Conservation (phyloP, 306 rosid species). For the Sicyos baderoa region DNA sequence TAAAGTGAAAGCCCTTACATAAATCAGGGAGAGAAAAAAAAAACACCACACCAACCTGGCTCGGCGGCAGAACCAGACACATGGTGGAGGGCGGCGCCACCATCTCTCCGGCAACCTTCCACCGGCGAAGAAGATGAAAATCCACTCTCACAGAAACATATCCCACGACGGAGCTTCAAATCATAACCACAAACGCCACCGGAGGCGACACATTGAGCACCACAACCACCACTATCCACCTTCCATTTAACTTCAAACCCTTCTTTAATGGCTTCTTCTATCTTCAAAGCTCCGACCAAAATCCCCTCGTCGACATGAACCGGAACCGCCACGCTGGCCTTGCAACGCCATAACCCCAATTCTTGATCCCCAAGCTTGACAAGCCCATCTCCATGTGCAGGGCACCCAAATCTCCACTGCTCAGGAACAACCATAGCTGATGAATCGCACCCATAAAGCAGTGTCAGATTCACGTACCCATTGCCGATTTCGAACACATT, state of each 20-base stretch:
- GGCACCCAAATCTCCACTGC: background rate
- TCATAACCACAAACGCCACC: slow-evolving; percentile 23
- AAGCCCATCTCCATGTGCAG: slow-evolving; percentile 8
- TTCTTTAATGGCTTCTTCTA: background rate
- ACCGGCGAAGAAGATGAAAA: background rate
- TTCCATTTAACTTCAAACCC: slow-evolving; percentile 20
- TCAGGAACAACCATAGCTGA: background rate
- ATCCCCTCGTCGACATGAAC: background rate
- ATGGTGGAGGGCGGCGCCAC: background rate
- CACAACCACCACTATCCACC: background rate
- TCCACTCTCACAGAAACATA: background rate
- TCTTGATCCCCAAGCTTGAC: slow-evolving; percentile 6
- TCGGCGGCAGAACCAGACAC: background rate
- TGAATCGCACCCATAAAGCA: slow-evolving; percentile 13
- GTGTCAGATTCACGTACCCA: slow-evolving; percentile 2
- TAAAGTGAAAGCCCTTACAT: no score
- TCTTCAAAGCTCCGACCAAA: background rate
- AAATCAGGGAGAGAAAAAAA: no score
- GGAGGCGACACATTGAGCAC: background rate
- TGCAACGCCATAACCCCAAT: background rate
- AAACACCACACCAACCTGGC: no score
- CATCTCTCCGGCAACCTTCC: background rate
- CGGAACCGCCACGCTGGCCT: background rate
- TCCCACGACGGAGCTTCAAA: background rate
- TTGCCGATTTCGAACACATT: background rate